Evolutionary conservation across 805 yeast genomes (phyloP).

Genomic region (Scheffersomyces amazonensis): DNA sequence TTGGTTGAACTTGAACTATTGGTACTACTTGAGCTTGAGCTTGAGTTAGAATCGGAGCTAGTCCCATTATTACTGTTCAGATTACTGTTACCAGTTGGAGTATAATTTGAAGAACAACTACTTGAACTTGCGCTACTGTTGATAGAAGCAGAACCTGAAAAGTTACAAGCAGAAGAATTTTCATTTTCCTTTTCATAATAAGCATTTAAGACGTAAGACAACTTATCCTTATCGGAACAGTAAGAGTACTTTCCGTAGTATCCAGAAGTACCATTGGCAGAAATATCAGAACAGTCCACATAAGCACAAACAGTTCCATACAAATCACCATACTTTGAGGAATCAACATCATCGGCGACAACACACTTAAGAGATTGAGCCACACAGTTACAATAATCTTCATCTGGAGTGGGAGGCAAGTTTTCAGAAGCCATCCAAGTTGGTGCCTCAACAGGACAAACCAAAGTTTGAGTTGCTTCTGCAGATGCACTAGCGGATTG

Average conservation of each 20-base stretch:
- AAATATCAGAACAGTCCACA: constrained; percentile 60
- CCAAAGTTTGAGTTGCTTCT: constrained; percentile 50
- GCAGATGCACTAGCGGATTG: constrained; percentile 35
- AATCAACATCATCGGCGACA: constrained; percentile 50
- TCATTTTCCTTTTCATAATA: constrained; percentile 53
- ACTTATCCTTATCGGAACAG: constrained; percentile 64
- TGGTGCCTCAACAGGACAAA: constrained; percentile 58
- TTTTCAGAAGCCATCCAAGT: constrained; percentile 67
- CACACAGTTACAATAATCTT: constrained; percentile 63
- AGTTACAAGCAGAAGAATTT: constrained; percentile 56
- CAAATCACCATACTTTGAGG: constrained; percentile 57
- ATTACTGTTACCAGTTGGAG: constrained; percentile 11
- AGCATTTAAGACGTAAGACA: constrained; percentile 61
- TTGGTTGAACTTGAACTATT: constrained; percentile 21
- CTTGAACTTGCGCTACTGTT: constrained; percentile 26
- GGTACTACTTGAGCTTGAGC: constrained; percentile 17
- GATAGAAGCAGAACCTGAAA: constrained; percentile 63
- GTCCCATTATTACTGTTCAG: constrained; percentile 10
- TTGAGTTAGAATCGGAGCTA: constrained; percentile 21
- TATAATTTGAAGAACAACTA: constrained; percentile 16
- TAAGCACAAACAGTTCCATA: constrained; percentile 57
- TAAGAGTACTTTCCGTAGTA: constrained; percentile 69
- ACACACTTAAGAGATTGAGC: constrained; percentile 56
- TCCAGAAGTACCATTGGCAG: constrained; percentile 62
- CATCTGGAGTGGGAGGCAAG: constrained; percentile 79